Conservation (phyloP, 2,329 filamentous ascomycete species). For the Bertia moriformis region DNA sequence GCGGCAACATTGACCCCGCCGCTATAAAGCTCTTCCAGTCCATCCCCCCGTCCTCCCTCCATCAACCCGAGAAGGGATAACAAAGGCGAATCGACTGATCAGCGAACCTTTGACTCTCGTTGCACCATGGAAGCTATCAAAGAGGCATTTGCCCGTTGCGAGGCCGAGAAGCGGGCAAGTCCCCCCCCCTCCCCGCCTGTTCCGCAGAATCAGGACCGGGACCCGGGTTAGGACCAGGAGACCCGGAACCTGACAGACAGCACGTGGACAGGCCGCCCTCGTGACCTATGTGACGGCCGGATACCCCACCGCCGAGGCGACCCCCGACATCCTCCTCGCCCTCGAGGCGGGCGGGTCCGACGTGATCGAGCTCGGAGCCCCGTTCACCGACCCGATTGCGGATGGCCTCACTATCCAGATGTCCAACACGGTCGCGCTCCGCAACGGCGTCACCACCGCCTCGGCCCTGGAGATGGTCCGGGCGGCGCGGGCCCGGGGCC, state of each 20-base stretch:
- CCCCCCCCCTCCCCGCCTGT: too few relatives aligned
- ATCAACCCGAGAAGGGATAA: too few relatives aligned
- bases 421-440: conserved; percentile 77
- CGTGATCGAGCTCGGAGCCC: conserved; percentile 86
- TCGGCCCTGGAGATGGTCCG: conserved; percentile 72
- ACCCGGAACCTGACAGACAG: too few relatives aligned
- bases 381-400: conserved; percentile 95
- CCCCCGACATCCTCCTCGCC: conserved; percentile 68
- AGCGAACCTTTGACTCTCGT: too few relatives aligned
- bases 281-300: conserved; percentile 95
- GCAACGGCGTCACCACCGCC: conserved; percentile 74
- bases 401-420: conserved; percentile 95
- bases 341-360: conserved; percentile 82
- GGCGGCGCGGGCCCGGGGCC: conserved; percentile 60
- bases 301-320: conserved; percentile 70
- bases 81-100: too few relatives aligned
- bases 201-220: too few relatives aligned
- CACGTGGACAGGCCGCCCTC: too few relatives aligned
- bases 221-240: too few relatives aligned
- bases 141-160: conserved; percentile 44
- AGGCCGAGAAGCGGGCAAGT: conserved; percentile 41
- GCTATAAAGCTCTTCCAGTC: too few relatives aligned
- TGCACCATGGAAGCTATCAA: conserved; percentile 38
- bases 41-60: too few relatives aligned
- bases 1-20: too few relatives aligned